A percentile compares a stretch with the other conserved stretches of the same genome.
Evolutionary conservation across 805 yeast species (phyloP).

Genomic region (Sungouiozyma ichnusensis): DNA sequence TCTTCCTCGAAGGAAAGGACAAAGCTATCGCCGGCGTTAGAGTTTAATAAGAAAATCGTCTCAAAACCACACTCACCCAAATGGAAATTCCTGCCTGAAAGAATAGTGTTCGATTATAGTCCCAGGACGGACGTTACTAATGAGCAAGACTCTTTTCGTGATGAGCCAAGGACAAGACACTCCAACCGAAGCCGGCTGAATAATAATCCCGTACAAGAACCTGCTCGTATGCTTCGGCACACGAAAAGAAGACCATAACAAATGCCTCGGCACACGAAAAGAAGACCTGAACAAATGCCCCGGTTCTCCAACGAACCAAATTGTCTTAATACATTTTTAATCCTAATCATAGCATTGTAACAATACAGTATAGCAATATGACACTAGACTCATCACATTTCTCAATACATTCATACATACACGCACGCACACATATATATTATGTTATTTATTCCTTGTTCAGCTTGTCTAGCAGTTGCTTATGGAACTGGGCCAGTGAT

Average conservation of each 20-base stretch:
- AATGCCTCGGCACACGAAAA: background rate
- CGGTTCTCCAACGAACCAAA: background rate
- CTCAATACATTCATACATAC: conserved; percentile 1
- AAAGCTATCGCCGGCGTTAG: background rate
- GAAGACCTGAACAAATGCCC: background rate
- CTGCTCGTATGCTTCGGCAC: background rate
- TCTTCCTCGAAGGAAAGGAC: too few species aligned
- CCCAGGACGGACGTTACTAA: too few species aligned
- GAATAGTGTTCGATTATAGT: background rate
- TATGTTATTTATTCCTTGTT: conserved; percentile 10
- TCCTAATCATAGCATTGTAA: background rate
- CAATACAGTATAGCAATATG: background rate
- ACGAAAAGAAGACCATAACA: background rate
- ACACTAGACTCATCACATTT: too few species aligned
- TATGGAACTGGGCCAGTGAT: conserved; percentile 57
- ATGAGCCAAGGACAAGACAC: too few species aligned
- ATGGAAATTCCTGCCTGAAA: background rate
- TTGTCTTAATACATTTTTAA: too few species aligned
- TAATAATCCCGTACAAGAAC: background rate
- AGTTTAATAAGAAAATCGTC: too few species aligned
- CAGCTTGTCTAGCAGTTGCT: conserved; percentile 41
- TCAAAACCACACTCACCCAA: background rate
- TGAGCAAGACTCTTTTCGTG: too few species aligned
- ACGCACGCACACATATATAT: conserved; percentile 1
- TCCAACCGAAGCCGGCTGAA: background rate